phyloP scores from a whole-genome alignment of 768 basidiomycete genomes.

The Russula abietina region DNA sequence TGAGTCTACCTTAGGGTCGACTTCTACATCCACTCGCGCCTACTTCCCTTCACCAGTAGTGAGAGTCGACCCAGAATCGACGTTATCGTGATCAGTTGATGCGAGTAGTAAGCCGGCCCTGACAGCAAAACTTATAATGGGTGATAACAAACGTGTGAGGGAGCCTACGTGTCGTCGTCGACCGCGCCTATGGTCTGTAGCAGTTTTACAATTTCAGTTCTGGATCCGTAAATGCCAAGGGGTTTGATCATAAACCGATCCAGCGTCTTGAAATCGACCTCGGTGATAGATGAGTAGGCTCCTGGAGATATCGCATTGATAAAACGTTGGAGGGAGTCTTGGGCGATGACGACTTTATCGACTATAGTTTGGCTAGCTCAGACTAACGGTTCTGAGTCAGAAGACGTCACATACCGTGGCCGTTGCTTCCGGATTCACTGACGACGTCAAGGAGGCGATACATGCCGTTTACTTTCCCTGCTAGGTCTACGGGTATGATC shows the following conservation, averaged over 20 bases:
- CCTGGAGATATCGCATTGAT: too few relatives aligned
- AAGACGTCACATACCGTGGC: constrained; percentile 38
- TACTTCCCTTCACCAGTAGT: too few relatives aligned
- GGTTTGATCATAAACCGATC: constrained; percentile 45
- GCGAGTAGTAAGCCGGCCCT: constrained; percentile 26
- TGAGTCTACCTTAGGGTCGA: too few relatives aligned
- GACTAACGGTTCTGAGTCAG: background rate
- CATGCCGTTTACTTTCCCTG: constrained; percentile 37
- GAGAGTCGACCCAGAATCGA: constrained; percentile 29
- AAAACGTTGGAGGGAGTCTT: too few relatives aligned
- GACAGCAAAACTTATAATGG: background rate
- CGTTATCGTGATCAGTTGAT: constrained; percentile 8
- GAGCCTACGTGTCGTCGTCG: constrained; percentile 37
- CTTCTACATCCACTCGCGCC: too few relatives aligned
- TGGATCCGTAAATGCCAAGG: constrained; percentile 53
- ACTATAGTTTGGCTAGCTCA: constrained; percentile 32
- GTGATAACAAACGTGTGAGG: background rate
- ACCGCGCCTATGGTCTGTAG: constrained; percentile 35
- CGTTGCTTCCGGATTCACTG: constrained; percentile 44
- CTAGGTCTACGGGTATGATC: background rate
- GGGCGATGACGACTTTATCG: constrained; percentile 56
- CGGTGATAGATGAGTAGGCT: too few relatives aligned
- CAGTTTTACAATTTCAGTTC: constrained; percentile 43
- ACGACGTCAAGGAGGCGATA: constrained; percentile 51
- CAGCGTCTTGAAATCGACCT: too few relatives aligned